Evolutionary conservation across 2,329 filamentous ascomycete genomes (phyloP).

Genomic region (Claviceps sp.): DNA sequence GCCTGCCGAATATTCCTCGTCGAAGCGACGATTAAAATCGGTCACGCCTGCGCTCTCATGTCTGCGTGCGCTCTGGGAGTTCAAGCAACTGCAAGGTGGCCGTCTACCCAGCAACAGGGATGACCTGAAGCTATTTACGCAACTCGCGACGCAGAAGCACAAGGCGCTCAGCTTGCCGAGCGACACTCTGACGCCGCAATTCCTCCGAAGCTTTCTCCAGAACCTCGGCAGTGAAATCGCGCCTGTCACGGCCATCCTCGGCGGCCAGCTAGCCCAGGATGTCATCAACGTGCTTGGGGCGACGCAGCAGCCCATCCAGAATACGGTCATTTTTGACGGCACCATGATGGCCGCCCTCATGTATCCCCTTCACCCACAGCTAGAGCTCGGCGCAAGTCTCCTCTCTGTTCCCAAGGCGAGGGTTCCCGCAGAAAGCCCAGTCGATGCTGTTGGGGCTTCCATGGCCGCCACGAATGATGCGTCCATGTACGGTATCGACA

Average conservation of each 20-base stretch:
- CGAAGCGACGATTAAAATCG: slow-evolving; percentile 53
- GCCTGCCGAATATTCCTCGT: slow-evolving; percentile 51
- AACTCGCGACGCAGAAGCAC: slow-evolving; percentile 64
- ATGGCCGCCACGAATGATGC: not conserved
- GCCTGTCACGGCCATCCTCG: slow-evolving; percentile 77
- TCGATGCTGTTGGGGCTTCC: not conserved
- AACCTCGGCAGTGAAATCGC: slow-evolving; percentile 75
- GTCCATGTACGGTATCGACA: not conserved
- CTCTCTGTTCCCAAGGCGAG: slow-evolving; percentile 18
- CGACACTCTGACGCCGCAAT: slow-evolving; percentile 54
- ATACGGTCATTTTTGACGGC: slow-evolving; percentile 84
- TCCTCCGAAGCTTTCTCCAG: slow-evolving; percentile 73
- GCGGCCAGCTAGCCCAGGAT: slow-evolving; percentile 84
- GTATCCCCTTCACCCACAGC: slow-evolving; percentile 67
- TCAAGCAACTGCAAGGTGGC: slow-evolving; percentile 39
- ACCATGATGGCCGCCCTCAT: slow-evolving; percentile 64
- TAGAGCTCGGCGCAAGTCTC: slow-evolving; percentile 35
- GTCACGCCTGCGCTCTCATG: slow-evolving; percentile 80
- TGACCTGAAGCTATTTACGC: slow-evolving; percentile 66
- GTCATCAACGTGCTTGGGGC: slow-evolving; percentile 91
- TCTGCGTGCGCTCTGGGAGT: slow-evolving; percentile 82
- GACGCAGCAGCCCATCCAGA: slow-evolving; percentile 90
- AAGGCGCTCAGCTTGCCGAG: slow-evolving; percentile 56
- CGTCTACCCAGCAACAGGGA: slow-evolving; percentile 42
- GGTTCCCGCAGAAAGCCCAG: not conserved